These are phyloP conservation scores for Leucosporidium yakuticum DNA, from an alignment of 768 basidiomycete species.

Conservation along the genomic window DNA sequence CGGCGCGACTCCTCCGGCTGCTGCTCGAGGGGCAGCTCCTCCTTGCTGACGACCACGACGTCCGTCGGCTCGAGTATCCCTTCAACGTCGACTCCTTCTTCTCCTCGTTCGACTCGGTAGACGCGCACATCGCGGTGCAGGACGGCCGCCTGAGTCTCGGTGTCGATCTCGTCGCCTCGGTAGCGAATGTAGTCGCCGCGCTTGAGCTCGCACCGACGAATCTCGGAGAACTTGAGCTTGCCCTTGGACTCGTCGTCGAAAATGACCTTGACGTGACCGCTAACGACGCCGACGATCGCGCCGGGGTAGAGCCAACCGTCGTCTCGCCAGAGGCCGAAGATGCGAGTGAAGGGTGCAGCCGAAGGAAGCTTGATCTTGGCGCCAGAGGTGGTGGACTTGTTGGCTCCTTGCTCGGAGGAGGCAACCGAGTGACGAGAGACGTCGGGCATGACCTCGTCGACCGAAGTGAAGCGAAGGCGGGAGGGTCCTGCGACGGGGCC, in stretches of 20 bases:
- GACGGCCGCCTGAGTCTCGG: constrained; percentile 35
- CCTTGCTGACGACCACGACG: constrained; percentile 53
- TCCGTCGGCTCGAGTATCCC: constrained; percentile 45
- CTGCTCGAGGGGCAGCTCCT: constrained; percentile 44
- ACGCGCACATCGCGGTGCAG: constrained; percentile 44
- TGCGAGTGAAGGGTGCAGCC: constrained; percentile 23
- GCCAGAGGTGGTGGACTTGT: constrained; percentile 1
- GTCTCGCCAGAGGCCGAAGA: constrained; percentile 61
- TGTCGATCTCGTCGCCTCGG: constrained; percentile 41
- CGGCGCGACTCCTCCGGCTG: constrained; percentile 54
- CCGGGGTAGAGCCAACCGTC: constrained; percentile 42
- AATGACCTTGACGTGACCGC: constrained; percentile 49
- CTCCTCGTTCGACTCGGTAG: constrained; percentile 41
- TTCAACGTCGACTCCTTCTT: constrained; percentile 39
- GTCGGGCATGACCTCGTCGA: neutral
- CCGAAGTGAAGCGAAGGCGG: neutral
- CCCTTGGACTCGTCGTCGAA: constrained; percentile 62
- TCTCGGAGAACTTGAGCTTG: constrained; percentile 50
- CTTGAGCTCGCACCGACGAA: constrained; percentile 54
- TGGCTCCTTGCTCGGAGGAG: constrained; percentile 7
- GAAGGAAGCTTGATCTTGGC: constrained; percentile 1
- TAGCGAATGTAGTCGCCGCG: constrained; percentile 57
- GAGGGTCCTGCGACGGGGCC: constrained; percentile 9
- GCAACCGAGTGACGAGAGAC: neutral
- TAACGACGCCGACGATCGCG: constrained; percentile 19